Conservation (phyloP, 2,329 filamentous ascomycete species). For the Dichotomopilus funicola region DNA sequence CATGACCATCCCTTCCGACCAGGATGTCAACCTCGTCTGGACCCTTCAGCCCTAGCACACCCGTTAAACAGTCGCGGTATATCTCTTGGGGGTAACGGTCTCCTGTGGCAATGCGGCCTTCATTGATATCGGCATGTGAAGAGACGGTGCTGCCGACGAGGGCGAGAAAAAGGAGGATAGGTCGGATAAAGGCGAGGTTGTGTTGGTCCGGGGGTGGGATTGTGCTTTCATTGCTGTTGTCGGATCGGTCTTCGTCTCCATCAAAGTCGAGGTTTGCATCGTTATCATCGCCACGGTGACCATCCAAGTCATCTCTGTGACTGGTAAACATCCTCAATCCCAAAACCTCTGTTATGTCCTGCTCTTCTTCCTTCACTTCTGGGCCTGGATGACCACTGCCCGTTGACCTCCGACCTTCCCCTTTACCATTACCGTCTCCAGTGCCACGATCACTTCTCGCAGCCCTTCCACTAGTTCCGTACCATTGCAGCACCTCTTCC, state of each 20-base stretch:
- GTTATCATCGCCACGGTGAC: too few species aligned
- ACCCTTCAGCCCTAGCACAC: constrained; percentile 1
- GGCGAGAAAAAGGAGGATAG: constrained; percentile 27
- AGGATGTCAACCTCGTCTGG: background rate
- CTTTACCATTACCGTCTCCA: too few species aligned
- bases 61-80: constrained; percentile 23
- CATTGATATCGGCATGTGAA: constrained; percentile 23
- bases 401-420: too few species aligned
- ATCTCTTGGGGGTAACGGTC: constrained; percentile 23
- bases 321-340: too few species aligned
- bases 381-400: too few species aligned
- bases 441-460: too few species aligned
- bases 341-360: too few species aligned
- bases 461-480: background rate
- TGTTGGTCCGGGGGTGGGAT: background rate
- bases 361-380: too few species aligned
- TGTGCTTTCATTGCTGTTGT: too few species aligned
- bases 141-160: constrained; percentile 27
- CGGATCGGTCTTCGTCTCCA: too few species aligned
- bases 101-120: constrained; percentile 12
- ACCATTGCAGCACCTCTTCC: constrained; percentile 1
- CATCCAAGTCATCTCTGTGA: too few species aligned
- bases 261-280: too few species aligned
- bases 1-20: background rate
- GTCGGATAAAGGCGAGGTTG: background rate